Conservation (phyloP, 805 yeast species). For the Ogataea populi-albae region DNA sequence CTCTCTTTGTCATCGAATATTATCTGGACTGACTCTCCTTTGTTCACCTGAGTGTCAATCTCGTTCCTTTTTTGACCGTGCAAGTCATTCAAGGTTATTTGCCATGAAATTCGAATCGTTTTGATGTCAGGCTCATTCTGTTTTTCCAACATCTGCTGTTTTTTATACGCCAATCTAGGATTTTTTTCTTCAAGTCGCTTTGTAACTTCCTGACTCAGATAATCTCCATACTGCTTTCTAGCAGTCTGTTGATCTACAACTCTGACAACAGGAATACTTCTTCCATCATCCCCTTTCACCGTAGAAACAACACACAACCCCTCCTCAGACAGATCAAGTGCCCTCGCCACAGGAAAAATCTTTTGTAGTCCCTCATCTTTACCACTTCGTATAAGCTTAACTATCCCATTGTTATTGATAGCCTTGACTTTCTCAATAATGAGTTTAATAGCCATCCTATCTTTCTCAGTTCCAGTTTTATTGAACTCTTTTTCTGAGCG, state of each 20-base stretch:
- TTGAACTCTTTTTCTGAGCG: no score
- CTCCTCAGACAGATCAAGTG: constrained; percentile 23
- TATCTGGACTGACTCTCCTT: constrained; percentile 41
- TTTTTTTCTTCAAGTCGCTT: constrained; percentile 13
- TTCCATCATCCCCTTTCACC: constrained; percentile 8
- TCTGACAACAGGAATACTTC: constrained; percentile 22
- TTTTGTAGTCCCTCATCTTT: constrained; percentile 14
- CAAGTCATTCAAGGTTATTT: constrained; percentile 51
- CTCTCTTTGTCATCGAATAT: constrained; percentile 39
- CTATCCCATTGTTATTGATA: constrained; percentile 17
- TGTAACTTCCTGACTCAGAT: constrained; percentile 22
- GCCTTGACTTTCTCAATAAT: constrained; percentile 17
- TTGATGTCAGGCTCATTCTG: constrained; percentile 35
- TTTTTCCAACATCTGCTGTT: constrained; percentile 8
- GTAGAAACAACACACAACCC: constrained; percentile 26
- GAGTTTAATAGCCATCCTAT: constrained; percentile 26
- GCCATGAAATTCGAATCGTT: constrained; percentile 52
- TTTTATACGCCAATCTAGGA: constrained; percentile 14
- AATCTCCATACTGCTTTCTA: constrained; percentile 28
- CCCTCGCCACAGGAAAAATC: constrained; percentile 11
- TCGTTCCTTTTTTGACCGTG: constrained; percentile 52
- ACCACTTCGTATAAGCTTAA: constrained; percentile 20
- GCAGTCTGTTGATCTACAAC: constrained; percentile 23
- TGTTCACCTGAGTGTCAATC: constrained; percentile 41
- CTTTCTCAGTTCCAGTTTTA: constrained; percentile 27